phyloP scores from a whole-genome alignment of 257 asterid species.

The Gynochthodes officinalis region DNA sequence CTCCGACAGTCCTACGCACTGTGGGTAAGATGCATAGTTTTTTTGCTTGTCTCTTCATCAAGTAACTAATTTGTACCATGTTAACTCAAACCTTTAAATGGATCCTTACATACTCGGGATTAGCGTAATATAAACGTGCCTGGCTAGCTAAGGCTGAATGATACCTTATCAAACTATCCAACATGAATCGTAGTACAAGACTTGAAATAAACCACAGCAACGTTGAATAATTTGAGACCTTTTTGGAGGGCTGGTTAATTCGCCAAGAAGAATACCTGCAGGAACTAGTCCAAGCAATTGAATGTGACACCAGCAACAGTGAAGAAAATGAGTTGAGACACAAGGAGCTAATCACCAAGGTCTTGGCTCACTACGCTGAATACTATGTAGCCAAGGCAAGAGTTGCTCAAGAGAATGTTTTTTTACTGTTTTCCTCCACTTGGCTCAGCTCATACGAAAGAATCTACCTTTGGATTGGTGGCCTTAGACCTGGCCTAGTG shows the following conservation, averaged over 20 bases:
- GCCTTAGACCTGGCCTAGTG: slow-evolving; percentile 29
- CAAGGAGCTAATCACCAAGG: slow-evolving; percentile 18
- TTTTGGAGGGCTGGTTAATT: slow-evolving; percentile 23
- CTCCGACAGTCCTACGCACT: too few relatives aligned
- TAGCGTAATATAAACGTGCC: background rate
- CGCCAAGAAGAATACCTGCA: slow-evolving; percentile 19
- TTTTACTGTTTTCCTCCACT: slow-evolving; percentile 25
- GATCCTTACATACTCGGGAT: background rate
- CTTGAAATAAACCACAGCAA: background rate
- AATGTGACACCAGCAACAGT: background rate
- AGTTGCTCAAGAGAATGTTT: slow-evolving; percentile 27
- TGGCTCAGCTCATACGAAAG: slow-evolving; percentile 37
- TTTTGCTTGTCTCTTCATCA: background rate
- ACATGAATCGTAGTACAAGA: background rate
- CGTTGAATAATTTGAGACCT: slow-evolving; percentile 21
- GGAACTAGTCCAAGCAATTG: slow-evolving; percentile 2
- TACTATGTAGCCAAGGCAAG: slow-evolving; percentile 32
- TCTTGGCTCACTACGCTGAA: slow-evolving; percentile 21
- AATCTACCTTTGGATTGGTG: slow-evolving; percentile 33
- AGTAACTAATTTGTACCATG: background rate
- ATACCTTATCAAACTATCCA: background rate
- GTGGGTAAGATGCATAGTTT: too few relatives aligned
- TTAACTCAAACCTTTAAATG: too few relatives aligned
- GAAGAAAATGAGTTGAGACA: slow-evolving; percentile 12
- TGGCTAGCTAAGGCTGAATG: background rate